Percentiles rank a stretch among this genome's conserved stretches.
phyloP scores from a whole-genome alignment of 1,284 basidiomycete genomes.

The Cutaneotrichosporon sp. region DNA sequence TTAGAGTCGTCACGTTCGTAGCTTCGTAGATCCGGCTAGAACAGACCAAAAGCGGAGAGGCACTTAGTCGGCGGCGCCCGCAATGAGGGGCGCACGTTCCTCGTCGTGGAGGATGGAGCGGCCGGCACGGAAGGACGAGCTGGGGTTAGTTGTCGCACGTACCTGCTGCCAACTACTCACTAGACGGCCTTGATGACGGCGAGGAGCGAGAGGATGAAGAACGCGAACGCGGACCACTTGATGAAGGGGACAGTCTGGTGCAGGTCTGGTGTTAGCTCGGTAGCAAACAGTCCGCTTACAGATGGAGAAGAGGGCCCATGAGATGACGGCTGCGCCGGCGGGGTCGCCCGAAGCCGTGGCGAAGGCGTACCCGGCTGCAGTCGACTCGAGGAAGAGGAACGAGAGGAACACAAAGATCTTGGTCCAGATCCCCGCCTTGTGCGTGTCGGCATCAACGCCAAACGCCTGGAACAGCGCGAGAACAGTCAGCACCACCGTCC shows the following conservation, averaged over 20 bases:
- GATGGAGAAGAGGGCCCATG: constrained; percentile 52
- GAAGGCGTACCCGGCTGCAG: constrained; percentile 86
- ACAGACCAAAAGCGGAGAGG: neutral
- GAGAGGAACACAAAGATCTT: constrained; percentile 91
- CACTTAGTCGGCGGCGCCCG: constrained; percentile 19
- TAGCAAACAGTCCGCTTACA: constrained; percentile 31
- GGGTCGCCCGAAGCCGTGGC: constrained; percentile 80
- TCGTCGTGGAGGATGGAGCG: constrained; percentile 67
- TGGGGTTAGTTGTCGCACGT: constrained; percentile 21
- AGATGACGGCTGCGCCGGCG: constrained; percentile 52
- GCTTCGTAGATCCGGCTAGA: neutral
- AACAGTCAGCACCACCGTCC: constrained; percentile 87
- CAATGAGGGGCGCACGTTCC: constrained; percentile 73
- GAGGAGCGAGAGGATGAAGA: constrained; percentile 78
- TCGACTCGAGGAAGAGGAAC: constrained; percentile 87
- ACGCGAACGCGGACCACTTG: constrained; percentile 83
- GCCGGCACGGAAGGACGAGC: constrained; percentile 50
- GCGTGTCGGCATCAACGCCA: constrained; percentile 68
- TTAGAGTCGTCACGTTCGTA: neutral
- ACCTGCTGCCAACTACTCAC: constrained; percentile 30
- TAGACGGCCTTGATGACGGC: constrained; percentile 69
- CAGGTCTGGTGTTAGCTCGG: constrained; percentile 55
- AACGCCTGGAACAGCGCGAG: constrained; percentile 88
- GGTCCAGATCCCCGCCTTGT: constrained; percentile 79
- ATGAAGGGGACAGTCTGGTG: constrained; percentile 66